These are phyloP conservation scores for Colletotrichum sp. DNA, from an alignment of 2,329 filamentous ascomycete species.

Conservation along the genomic window DNA sequence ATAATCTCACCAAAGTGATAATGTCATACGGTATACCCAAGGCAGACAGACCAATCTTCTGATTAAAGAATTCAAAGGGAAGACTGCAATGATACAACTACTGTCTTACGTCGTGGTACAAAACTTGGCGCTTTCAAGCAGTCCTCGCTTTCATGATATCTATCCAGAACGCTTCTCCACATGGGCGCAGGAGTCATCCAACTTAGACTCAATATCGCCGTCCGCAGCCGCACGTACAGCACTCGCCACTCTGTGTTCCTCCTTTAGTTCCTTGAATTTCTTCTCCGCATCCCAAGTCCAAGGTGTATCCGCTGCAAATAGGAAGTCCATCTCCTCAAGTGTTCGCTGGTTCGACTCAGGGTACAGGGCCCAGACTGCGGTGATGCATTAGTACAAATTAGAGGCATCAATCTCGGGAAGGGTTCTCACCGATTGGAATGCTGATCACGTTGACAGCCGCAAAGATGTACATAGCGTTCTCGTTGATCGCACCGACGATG, in stretches of 20 bases:
- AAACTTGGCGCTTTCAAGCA: too few species aligned
- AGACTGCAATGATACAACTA: too few species aligned
- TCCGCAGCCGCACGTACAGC: neutral
- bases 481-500: neutral
- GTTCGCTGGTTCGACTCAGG: neutral
- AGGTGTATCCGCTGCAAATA: neutral
- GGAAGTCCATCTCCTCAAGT: neutral
- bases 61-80: too few species aligned
- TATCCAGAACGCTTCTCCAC: neutral
- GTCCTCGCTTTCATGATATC: too few species aligned
- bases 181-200: neutral
- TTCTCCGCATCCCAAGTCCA: neutral
- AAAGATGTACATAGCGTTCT: neutral
- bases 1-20: too few species aligned
- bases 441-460: neutral
- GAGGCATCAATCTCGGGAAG: rapidly evolving
- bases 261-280: neutral
- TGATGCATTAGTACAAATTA: rapidly evolving
- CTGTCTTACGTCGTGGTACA: too few species aligned
- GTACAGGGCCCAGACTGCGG: neutral
- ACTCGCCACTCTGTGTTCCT: neutral
- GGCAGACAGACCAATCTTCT: too few species aligned
- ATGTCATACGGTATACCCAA: too few species aligned
- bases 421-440: neutral
- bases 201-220: neutral